These are phyloP conservation scores for Pholiota molesta DNA, from an alignment of 768 basidiomycete species.

Conservation along the genomic window DNA sequence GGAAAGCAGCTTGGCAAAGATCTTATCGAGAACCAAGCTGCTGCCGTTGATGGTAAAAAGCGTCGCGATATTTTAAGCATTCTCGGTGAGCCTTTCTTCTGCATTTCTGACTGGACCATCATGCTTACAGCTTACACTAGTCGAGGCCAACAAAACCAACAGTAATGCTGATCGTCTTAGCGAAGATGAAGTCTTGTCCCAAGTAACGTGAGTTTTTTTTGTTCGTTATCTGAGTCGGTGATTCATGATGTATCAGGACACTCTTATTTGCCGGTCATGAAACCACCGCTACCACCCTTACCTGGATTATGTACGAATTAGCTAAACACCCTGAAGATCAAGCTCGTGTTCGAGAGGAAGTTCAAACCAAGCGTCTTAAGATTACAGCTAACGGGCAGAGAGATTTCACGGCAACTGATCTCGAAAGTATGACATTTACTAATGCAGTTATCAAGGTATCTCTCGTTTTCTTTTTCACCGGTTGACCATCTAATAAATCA, in stretches of 20 bases:
- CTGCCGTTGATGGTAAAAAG: slow-evolving; percentile 11
- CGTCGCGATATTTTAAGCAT: slow-evolving; percentile 15
- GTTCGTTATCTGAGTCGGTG: background rate
- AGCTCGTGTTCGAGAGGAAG: slow-evolving; percentile 13
- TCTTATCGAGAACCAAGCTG: slow-evolving; percentile 6
- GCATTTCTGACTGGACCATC: background rate
- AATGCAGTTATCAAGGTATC: slow-evolving; percentile 15
- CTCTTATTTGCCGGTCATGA: slow-evolving; percentile 17
- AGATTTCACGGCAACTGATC: slow-evolving; percentile 13
- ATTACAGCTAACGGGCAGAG: slow-evolving; percentile 10
- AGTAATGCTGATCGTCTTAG: slow-evolving; percentile 13
- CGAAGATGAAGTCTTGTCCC: slow-evolving; percentile 14
- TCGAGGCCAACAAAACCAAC: slow-evolving; percentile 9
- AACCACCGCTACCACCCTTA: slow-evolving; percentile 13
- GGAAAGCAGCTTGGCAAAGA: slow-evolving; percentile 14
- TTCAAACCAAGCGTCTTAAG: slow-evolving; percentile 11
- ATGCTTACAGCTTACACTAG: background rate
- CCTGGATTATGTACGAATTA: slow-evolving; percentile 15
- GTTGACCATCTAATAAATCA: too few species aligned
- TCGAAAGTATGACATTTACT: slow-evolving; percentile 13
- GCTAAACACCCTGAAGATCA: slow-evolving; percentile 17
- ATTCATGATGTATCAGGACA: background rate
- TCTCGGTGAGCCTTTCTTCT: background rate
- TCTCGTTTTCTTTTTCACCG: too few species aligned
- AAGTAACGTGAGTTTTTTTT: slow-evolving; percentile 9